Evolutionary conservation across 441 rosid species (phyloP).

Genomic region (Pelargonium citronellum): DNA sequence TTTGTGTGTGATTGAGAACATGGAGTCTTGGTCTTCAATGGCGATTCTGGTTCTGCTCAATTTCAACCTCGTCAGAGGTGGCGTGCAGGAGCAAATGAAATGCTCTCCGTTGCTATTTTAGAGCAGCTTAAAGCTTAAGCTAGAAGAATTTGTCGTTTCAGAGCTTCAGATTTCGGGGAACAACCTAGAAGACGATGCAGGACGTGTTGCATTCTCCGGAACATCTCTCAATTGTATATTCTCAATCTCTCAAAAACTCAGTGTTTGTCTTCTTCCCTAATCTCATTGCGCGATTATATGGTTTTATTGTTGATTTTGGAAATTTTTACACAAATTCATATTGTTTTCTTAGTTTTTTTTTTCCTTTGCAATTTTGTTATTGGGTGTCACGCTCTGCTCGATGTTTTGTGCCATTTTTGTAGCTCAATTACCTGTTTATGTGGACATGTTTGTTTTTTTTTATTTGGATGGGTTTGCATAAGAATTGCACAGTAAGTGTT

Average conservation of each 20-base stretch:
- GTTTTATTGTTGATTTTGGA: too few species aligned
- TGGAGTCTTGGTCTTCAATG: background rate
- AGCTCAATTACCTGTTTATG: background rate
- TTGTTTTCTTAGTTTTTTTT: background rate
- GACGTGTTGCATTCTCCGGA: slow-evolving; percentile 2
- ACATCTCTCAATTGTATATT: background rate
- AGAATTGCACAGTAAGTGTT: background rate
- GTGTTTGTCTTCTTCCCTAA: too few species aligned
- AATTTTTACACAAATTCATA: background rate
- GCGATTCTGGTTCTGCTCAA: background rate
- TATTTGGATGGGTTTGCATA: background rate
- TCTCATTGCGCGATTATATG: too few species aligned
- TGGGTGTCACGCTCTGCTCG: background rate
- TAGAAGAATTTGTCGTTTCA: background rate
- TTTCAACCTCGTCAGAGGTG: background rate
- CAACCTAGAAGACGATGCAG: background rate
- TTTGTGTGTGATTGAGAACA: background rate
- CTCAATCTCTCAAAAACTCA: background rate
- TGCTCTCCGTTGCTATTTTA: background rate
- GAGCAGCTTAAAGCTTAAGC: background rate
- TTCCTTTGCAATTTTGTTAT: too few species aligned
- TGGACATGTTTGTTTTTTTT: background rate
- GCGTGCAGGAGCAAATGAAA: background rate
- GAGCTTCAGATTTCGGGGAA: background rate
- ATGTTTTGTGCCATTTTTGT: background rate